These are phyloP conservation scores for Debaryomyces hansenii DNA, from an alignment of 805 yeast genomes.

Conservation along the genomic window DNA sequence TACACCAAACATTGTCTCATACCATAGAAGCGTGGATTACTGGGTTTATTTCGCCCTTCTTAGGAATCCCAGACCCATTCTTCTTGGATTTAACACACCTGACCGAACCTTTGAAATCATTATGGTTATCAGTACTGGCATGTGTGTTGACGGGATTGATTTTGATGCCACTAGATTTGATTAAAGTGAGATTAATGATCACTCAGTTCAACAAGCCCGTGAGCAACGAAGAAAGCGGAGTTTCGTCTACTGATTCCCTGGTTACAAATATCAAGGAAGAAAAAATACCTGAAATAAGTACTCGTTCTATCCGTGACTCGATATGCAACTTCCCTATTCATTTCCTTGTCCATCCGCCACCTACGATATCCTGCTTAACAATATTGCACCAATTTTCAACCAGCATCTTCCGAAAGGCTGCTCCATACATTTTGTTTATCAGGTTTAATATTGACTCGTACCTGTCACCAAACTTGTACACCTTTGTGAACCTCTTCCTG, in stretches of 20 bases:
- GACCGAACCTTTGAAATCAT: slow-evolving; percentile 69
- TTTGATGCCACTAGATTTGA: slow-evolving; percentile 78
- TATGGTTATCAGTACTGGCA: slow-evolving; percentile 67
- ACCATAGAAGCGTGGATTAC: slow-evolving; percentile 91
- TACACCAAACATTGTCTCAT: slow-evolving; percentile 69
- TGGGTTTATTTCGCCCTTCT: slow-evolving; percentile 78
- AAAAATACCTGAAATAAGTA: slow-evolving; percentile 17
- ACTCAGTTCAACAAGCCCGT: slow-evolving; percentile 52
- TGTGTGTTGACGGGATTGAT: slow-evolving; percentile 70
- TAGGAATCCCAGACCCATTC: slow-evolving; percentile 85
- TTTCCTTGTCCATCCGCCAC: slow-evolving; percentile 58
- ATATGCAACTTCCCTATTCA: slow-evolving; percentile 57
- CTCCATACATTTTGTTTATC: slow-evolving; percentile 63
- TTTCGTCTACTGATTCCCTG: not conserved
- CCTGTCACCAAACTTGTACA: slow-evolving; percentile 60
- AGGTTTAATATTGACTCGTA: slow-evolving; percentile 65
- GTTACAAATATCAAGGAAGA: not conserved
- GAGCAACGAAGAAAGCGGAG: slow-evolving; percentile 4
- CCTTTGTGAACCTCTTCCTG: slow-evolving; percentile 57
- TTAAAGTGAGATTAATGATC: slow-evolving; percentile 73
- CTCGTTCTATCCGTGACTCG: slow-evolving; percentile 72
- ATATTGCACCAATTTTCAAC: slow-evolving; percentile 61
- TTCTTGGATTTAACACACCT: slow-evolving; percentile 81
- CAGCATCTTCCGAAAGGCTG: slow-evolving; percentile 59
- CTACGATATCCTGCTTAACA: slow-evolving; percentile 43